Base-by-base conservation (phyloP, 192 early-diverging fungal species). In the Coemansia sp. region DNA sequence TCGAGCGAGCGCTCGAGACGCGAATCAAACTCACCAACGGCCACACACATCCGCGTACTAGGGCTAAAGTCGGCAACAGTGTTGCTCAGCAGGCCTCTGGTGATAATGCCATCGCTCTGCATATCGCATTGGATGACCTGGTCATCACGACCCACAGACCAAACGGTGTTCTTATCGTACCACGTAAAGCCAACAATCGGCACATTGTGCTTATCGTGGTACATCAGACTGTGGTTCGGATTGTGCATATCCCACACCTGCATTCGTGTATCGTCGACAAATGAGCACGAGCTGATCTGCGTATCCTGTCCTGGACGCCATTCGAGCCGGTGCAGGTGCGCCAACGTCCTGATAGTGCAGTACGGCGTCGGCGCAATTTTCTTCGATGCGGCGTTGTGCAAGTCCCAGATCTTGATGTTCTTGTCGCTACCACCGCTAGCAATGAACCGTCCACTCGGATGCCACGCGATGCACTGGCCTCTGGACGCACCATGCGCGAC, bases 231-330 rank as follows among this genome's bases (percentile, higher is more conserved):
- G 64, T 77, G 74, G 71, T 73, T 67, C 1, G 77, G 74, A 7
- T 80, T 77, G 30, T 65, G 67, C 65, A 81, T 76, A 24, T 83
- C 78, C 82, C 82, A 83, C 22, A 83, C 57, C 25, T 80, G 68
- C 48, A 83, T 34, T 10, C 64, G 52, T 14, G 62, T 38, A 31
- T 83, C 78, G 26, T 48, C 24, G 49, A 34, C 26, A 10, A 55
- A 60, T 24, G 78, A 61, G 52, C 74, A 71, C 5, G 77, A 81
- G 48, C 62, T 67, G 28, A 83, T 66, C 60, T 83, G 77, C 7
- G 73, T 76, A n/a, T 79, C 74, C 31, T 81, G 58, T 26, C 76
- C 82, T 3, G 82, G 82, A 0, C 82, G 76, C 82, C 82, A 83
- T 24, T 68, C 63, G 38, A 83, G 54, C 16, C 66, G 63, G 62